A percentile compares a stretch with the other conserved stretches of the same genome.
These are phyloP conservation scores for Glonium stellatum DNA, from an alignment of 495 filamentous ascomycete genomes.

Conservation along the genomic window DNA sequence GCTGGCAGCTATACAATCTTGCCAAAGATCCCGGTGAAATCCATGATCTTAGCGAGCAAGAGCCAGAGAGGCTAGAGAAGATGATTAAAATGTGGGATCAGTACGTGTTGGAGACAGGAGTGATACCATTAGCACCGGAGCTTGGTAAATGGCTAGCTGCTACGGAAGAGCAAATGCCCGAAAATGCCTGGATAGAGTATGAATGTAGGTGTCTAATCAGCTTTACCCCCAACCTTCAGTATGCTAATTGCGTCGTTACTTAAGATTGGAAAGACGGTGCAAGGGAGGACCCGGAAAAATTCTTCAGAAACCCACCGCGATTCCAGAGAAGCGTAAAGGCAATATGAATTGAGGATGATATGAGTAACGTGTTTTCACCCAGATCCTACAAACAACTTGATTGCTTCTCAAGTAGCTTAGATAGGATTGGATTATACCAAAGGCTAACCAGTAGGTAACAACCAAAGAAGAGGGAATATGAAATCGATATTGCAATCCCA, in stretches of 20 bases:
- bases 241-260: not conserved
- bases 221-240: no score
- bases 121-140: conserved; percentile 38
- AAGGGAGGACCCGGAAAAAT: conserved; percentile 49
- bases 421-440: no score
- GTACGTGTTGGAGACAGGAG: conserved; percentile 56
- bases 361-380: no score
- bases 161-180: conserved; percentile 59
- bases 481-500: no score
- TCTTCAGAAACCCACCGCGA: conserved; percentile 45
- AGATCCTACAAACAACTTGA: no score
- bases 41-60: conserved; percentile 30
- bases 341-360: conserved; percentile 28
- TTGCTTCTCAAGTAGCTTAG: no score
- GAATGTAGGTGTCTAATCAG: no score
- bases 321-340: conserved; percentile 48
- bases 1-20: conserved; percentile 36
- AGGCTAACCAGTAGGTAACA: no score
- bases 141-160: conserved; percentile 48
- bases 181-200: conserved; percentile 64
- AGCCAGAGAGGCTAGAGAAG: conserved; percentile 27
- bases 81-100: conserved; percentile 50
- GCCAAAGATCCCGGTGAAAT: conserved; percentile 31
- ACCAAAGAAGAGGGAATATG: no score
- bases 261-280: conserved; percentile 53